Evolutionary conservation across 2,329 filamentous ascomycete species (phyloP).

Genomic region (Ustulina deusta): DNA sequence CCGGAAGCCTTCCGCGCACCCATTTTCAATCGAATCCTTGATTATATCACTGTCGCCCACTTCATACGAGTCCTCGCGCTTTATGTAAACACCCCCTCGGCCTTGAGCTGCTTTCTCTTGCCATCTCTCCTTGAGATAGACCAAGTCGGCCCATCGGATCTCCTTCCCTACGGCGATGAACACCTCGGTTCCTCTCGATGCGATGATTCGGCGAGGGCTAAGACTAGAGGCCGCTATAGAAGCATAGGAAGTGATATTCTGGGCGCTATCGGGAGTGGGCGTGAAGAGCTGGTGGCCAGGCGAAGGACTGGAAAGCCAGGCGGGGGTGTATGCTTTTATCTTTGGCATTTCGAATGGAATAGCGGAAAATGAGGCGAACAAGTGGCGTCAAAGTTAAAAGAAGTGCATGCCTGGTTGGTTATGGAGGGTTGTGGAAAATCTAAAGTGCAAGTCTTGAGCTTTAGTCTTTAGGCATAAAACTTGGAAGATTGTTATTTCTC

Average conservation of each 20-base stretch:
- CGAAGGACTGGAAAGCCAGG: conserved; percentile 84
- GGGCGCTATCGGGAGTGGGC: conserved; percentile 56
- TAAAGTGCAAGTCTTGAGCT: conserved; percentile 22
- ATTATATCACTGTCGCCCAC: conserved; percentile 51
- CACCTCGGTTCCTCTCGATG: conserved; percentile 84
- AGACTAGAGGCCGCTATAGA: conserved; percentile 52
- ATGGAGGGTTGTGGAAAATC: conserved; percentile 24
- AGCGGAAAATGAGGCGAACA: conserved; percentile 41
- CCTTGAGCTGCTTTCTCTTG: conserved; percentile 55
- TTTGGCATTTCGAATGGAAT: conserved; percentile 75
- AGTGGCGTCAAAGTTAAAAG: conserved; percentile 25
- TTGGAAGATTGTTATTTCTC: conserved; percentile 26
- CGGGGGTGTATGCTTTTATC: conserved; percentile 85
- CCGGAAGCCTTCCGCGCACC: conserved; percentile 58
- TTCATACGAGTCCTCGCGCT: conserved; percentile 60
- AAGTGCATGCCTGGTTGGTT: conserved; percentile 47
- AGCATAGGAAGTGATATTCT: conserved; percentile 54
- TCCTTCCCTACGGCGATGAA: conserved; percentile 91
- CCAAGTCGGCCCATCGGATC: conserved; percentile 90
- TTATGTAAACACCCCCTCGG: conserved; percentile 56
- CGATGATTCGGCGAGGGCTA: conserved; percentile 75
- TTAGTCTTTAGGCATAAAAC: conserved; percentile 14
- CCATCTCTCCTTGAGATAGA: conserved; percentile 77
- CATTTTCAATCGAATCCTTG: conserved; percentile 47
- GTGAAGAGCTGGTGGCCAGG: conserved; percentile 84